Base-by-base conservation (phyloP, 148 eudicot genomes). In the Hydrangea macrophylla region DNA sequence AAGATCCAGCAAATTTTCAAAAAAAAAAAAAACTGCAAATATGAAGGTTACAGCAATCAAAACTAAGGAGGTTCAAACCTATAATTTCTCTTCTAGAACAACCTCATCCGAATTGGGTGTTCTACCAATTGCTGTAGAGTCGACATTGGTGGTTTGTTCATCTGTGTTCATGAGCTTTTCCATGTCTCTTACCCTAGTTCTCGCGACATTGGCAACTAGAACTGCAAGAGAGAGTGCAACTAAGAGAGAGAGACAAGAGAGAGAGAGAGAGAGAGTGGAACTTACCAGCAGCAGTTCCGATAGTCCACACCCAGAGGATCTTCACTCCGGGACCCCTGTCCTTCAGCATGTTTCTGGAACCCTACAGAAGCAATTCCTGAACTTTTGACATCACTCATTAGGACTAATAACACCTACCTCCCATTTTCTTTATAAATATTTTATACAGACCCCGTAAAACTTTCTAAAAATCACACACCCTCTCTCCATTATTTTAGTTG, bases 221-320 rank as follows among this genome's bases (percentile, higher is more conserved):
- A 88, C 92, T 88, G 82, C 75, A 62, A 59, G 44, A 11, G 24
- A 50, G 26, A 1, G n/a, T 25, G 2, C 6, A 20, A 3, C 17
- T 53, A 20, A 67, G 18, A 18, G 9, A 37, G 8, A 23, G 20
- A n/a, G 9, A 13, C 12, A 18, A 58, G 33, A 28, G 40, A 25
- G 50, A 54, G 6, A 51, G 39, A 63, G 22, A 61, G 45, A 30
- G 44, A 32, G 12, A 57, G 33, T 24, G 59, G 13, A 24, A 48
- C 6, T 37, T 75, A 87, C 92, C 73, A 18, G 79, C 83, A 23
- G 92, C 89, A 37, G 89, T 85, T 59, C 92, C 92, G 71, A 88
- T 65, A 23, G 92, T 81, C 92, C 92, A 88, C 6, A 88, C 30
- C 92, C 92, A 88, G 7, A 88, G 86, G 80, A 88, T 88, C 80